A percentile compares a stretch with the other conserved stretches of the same genome.
phyloP scores from a whole-genome alignment of 2,329 filamentous ascomycete species.

The Alternaria metachromatica region DNA sequence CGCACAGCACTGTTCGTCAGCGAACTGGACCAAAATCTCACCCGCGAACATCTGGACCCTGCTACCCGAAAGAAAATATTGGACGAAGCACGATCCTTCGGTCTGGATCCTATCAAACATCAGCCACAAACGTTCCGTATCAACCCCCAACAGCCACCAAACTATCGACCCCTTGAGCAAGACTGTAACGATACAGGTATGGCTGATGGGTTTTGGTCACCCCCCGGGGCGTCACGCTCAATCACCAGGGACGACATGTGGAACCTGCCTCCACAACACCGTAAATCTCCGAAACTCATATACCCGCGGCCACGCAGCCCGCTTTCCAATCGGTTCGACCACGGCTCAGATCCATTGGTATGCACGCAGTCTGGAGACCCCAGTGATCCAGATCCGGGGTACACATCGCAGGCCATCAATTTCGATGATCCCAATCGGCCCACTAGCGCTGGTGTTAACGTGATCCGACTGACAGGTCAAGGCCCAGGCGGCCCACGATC shows the following conservation, averaged over 20 bases:
- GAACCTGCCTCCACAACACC: neutral
- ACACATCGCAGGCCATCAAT: neutral
- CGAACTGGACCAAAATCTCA: neutral
- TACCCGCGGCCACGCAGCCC: neutral
- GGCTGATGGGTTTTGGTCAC: neutral
- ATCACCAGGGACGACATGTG: neutral
- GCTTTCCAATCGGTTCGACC: neutral
- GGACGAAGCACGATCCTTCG: neutral
- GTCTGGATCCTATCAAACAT: neutral
- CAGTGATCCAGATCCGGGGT: neutral
- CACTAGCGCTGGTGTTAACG: neutral
- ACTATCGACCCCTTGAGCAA: neutral
- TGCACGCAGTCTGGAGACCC: neutral
- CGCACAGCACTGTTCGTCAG: neutral
- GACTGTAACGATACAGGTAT: neutral
- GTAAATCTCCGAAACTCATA: neutral
- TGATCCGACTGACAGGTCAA: neutral
- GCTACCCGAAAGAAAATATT: neutral
- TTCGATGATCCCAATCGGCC: neutral
- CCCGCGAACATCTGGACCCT: neutral
- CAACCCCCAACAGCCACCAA: neutral
- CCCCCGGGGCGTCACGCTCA: neutral
- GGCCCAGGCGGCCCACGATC: neutral
- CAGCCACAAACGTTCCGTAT: neutral
- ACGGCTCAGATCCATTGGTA: neutral